Evolutionary conservation across 768 basidiomycete species (phyloP), one percentile per base, ranked within the genome.

Genomic region (Rhodosporidiobolus sp.): DNA sequence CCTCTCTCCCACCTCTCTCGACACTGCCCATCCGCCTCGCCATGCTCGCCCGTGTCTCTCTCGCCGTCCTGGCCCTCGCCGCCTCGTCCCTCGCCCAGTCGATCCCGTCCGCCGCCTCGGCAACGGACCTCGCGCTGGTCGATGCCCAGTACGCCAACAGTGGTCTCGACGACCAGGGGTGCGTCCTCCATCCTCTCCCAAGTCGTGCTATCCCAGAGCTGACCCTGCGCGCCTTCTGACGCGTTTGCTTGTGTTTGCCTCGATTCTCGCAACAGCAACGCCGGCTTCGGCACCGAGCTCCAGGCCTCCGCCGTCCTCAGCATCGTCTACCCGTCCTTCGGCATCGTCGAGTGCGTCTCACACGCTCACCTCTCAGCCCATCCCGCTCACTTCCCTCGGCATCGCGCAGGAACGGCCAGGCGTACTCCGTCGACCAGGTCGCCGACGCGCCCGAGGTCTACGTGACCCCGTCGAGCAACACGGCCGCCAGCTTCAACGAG

Each of bases 21-120:
- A 35, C 30, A 45, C 28, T 26, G 14, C 20, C 35, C 56, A 12
- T 5, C 26, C 1, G 22, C n/a, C 46, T 48, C 46, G 14, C 91
- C 72, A 92, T 87, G 80, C 92, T 92, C 10, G 88, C 83, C 52
- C 89, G 84, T 73, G 88, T 86, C 10, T 89, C 85, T 55, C 66
- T 71, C 53, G 35, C 35, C 61, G 46, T 67, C 63, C 45, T 55
- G 24, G 50, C 69, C 43, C 28, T 26, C 32, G 48, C 63, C n/a
- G 50, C 32, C 48, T 28, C 5, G 38, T 34, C 60, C 1, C 16
- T 12, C 48, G 62, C 68, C 1, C 71, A 72, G 58, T 64, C 66
- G 43, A 54, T 65, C 54, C 64, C 71, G 5, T 62, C 55, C 12
- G 26, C 30, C 45, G 63, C 67, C 3, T n/a, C 49, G 11, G 26